Evolutionary conservation across 225 moss, liverwort and hornwort species (phyloP), one percentile per base, ranked within the genome.

Genomic region (Physcomitrium patens): DNA sequence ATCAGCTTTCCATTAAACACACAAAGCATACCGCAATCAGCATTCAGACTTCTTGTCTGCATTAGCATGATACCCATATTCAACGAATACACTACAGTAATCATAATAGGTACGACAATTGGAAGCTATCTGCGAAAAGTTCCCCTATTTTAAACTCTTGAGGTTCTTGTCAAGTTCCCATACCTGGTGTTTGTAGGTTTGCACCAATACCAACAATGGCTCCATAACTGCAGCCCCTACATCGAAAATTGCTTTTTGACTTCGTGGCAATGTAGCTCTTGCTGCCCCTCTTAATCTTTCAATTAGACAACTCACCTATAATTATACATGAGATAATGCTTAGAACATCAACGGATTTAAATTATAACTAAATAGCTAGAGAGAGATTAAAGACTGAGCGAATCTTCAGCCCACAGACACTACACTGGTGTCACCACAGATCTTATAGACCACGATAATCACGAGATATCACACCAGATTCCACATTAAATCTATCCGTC

Each of bases 151-250:
- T 8, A 0, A 63, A 72, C 1, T 50, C 28, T 51, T 7, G 58
- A 72, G 23, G 55, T 7, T 70, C 6, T 5, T 74, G 22, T 15
- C 60, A 60, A 62, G 51, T 63, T 65, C 57, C 66, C 17, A 68
- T 78, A 97, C 97, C 92, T 99, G 99, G 77, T 99, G 89, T 76
- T 84, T 99, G 74, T 95, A 99, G 3, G 95, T 95, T 77, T 95
- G 95, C 63, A 99, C 87, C 78, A 99, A 85, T 56, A 99, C 88
- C 75, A 99, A 85, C 79, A 99, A 87, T 59, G 99, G 99, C 79
- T 99, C 99, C 99, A 99, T 99, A 41, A 99, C 95, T 46, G 93
- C 95, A 81, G 99, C 86, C 18, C 99, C 99, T 51, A 99, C 86
- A 66, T 99, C 99, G 86, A 94, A 99, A 65, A 99, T 93, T 51